phyloP scores from a whole-genome alignment of 345 rosid genomes.

The Dimocarpus longan region DNA sequence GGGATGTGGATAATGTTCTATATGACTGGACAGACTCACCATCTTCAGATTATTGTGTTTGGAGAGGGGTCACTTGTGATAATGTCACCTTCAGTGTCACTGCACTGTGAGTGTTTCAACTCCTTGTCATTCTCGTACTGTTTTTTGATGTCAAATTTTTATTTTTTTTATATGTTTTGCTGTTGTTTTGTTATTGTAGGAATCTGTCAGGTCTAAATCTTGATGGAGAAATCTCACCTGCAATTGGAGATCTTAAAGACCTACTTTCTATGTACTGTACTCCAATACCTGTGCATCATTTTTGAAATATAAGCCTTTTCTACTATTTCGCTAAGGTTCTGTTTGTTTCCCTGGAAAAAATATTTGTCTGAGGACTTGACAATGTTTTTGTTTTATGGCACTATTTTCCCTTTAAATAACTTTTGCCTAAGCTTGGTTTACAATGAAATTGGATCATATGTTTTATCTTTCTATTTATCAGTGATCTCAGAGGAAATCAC shows the following conservation, averaged over 20 bases:
- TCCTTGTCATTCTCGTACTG: neutral
- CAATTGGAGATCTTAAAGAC: conserved; percentile 81
- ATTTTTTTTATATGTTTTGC: conserved; percentile 12
- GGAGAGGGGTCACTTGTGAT: conserved; percentile 91
- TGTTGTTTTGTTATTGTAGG: conserved; percentile 43
- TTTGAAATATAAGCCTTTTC: neutral
- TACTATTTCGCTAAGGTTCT: neutral
- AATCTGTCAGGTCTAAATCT: conserved; percentile 89
- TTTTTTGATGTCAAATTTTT: conserved; percentile 19
- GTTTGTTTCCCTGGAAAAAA: neutral
- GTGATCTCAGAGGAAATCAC: conserved; percentile 78
- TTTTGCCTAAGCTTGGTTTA: neutral
- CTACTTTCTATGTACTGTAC: conserved; percentile 61
- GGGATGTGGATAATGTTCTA: conserved; percentile 85
- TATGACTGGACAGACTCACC: conserved; percentile 84
- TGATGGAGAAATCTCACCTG: conserved; percentile 91
- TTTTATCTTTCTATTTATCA: conserved; percentile 30
- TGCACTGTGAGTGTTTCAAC: conserved; percentile 65
- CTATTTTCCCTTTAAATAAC: neutral
- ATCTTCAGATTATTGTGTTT: conserved; percentile 81
- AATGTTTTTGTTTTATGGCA: neutral
- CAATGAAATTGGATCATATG: neutral
- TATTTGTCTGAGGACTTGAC: neutral
- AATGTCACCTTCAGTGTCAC: conserved; percentile 80
- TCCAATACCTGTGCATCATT: neutral